Evolutionary conservation across 441 rosid species (phyloP), one percentile per base, ranked within the genome.

Genomic region (Bruguiera hainesii): DNA sequence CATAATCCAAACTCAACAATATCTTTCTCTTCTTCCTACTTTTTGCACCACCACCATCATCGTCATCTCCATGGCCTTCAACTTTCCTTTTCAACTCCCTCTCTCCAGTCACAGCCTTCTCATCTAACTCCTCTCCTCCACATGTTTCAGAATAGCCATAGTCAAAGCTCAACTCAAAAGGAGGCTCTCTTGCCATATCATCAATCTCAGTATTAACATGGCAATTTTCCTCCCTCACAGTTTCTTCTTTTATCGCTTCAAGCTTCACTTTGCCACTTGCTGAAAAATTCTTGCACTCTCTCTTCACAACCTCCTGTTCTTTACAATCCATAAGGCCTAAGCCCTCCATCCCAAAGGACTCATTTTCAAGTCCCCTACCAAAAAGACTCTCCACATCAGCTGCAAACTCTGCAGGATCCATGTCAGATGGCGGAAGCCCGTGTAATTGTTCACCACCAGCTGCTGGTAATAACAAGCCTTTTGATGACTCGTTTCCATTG

Each of bases 321-420:
- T 77, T 77, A 28, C 82, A 73, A 63, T 79, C 84, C 18, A 39
- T 48, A 46, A 94, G 72, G 60, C 93, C 96, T 65, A 89, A 71
- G n/a, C 82, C 93, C 66, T 84, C 91, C 84, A 91, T 89, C 33
- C 80, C 83, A 51, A 83, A 87, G 1, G 84, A 80, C 75, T 89
- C 90, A 1, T 80, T 79, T 51, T 87, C 96, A 31, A 91, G 79
- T 10, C 89, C 94, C 53, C 78, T 83, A 2, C 99, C 98, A 0
- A 94, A 86, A 73, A 94, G 73, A 70, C 76, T 88, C 80, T 94
- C 93, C 37, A 94, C 96, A 64, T 89, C 88, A 15, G 97, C 98
- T 4, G 93, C 89, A 59, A 94, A 94, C 70, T 89, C 93, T 0
- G 81, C 99, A 7, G 91, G 89, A 58, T 94, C 99, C 89, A 78